Conservation (phyloP, 371 early-diverging fungal genomes). For the Mucor mucedo region DNA sequence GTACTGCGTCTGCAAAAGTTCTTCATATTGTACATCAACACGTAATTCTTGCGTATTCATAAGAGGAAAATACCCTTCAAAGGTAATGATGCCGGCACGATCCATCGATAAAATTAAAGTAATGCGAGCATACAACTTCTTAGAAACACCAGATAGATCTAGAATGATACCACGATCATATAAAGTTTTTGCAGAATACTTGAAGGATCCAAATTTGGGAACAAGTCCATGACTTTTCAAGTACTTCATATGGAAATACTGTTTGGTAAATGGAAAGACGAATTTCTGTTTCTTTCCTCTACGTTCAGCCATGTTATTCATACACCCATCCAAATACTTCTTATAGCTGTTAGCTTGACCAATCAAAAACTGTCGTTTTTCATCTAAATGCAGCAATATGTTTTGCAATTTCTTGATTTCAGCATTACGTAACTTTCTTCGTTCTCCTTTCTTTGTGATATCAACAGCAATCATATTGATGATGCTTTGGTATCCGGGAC, state of each 20-base stretch:
- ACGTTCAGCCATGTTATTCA: constrained; percentile 84
- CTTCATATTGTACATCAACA: constrained; percentile 89
- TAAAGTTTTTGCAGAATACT: constrained; percentile 94
- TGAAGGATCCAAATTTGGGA: constrained; percentile 97
- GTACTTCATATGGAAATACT: constrained; percentile 92
- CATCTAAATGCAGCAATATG: constrained; percentile 82
- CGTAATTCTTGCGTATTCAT: constrained; percentile 75
- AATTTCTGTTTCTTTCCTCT: constrained; percentile 77
- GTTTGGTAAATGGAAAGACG: constrained; percentile 86
- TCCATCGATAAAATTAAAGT: constrained; percentile 91
- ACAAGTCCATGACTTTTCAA: constrained; percentile 85
- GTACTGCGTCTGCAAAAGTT: constrained; percentile 91
- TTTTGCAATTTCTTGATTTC: constrained; percentile 79
- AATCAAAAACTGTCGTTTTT: constrained; percentile 81
- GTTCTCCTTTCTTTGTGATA: constrained; percentile 91
- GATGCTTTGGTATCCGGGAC: constrained; percentile 80
- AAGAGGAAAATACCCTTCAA: constrained; percentile 85
- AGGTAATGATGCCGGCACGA: constrained; percentile 87
- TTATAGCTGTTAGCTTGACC: constrained; percentile 88
- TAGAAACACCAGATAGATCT: constrained; percentile 78
- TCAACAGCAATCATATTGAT: constrained; percentile 91
- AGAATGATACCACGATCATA: constrained; percentile 93
- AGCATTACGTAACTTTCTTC: constrained; percentile 75
- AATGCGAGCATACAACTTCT: constrained; percentile 87
- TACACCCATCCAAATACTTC: constrained; percentile 89